Base-by-base conservation (phyloP, 1,139 yeast species). In the Hemisphaericaspora subhashii region DNA sequence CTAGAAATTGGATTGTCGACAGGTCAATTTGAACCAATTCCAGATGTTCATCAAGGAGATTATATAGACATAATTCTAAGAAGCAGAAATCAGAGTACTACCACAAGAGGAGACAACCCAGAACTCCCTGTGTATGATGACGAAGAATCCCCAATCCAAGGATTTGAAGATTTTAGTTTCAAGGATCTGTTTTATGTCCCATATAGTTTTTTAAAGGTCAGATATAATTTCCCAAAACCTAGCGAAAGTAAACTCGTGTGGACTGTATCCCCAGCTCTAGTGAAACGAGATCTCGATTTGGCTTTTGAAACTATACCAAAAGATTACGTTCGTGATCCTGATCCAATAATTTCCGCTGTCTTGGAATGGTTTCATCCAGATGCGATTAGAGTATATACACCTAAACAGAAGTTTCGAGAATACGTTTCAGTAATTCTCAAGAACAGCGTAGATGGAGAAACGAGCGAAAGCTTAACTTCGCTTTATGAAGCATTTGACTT, bases 91-190 rank as follows among this genome's bases (percentile, higher is more conserved):
- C 21, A 15, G 16, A 37, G 38, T 3, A 21, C 22, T 10, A 33
- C 25, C 6, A 35, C 20, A 20, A 18, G 31, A 18, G 36, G 30
- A 6, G 14, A 16, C 8, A 40, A 45, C 26, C 46, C 46, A 2
- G 10, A n/a, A 5, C 20, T 45, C 5, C 25, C 33, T 8, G 17
- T n/a, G 5, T 40, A 24, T 21, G 38, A 42, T 12, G 47, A 43
- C 25, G 48, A 43, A 33, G 11, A 35, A 15, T 25, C n/a, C 37
- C 37, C 41, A 12, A 28, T 25, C 24, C 38, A 40, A 28, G 44
- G 41, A 10, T 42, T 42, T 30, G 17, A 12, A 14, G 20, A 25
- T 9, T 25, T 13, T 25, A 21, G 23, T 21, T 21, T 21, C 23
- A 3, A 2, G 23, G 11, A 3, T 3, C 11, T 4, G 11, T 21